These are phyloP conservation scores for Corynascus novoguineensis DNA, from an alignment of 495 filamentous ascomycete species.

Conservation along the genomic window DNA sequence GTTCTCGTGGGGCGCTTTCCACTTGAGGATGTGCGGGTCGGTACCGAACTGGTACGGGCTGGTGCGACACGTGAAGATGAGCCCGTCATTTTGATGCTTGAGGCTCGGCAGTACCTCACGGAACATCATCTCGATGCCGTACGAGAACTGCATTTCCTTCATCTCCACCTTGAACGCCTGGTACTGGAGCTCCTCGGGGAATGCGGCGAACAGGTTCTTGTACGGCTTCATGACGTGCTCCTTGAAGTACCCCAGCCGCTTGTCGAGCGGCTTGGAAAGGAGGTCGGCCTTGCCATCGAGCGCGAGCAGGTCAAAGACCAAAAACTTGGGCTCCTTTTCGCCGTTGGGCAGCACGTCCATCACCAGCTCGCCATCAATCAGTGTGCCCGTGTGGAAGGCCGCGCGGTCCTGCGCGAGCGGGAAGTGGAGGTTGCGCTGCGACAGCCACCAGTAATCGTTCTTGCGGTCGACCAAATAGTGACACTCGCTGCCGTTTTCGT, in stretches of 20 bases:
- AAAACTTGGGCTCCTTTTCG: constrained; percentile 62
- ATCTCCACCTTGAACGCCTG: constrained; percentile 76
- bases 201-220: constrained; percentile 59
- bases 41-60: constrained; percentile 84
- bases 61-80: constrained; percentile 90
- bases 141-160: constrained; percentile 81
- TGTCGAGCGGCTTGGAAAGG: constrained; percentile 68
- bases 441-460: constrained; percentile 82
- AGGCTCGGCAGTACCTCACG: constrained; percentile 72
- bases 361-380: constrained; percentile 92
- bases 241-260: constrained; percentile 80
- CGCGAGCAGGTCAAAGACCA: constrained; percentile 89
- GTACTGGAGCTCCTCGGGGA: constrained; percentile 60
- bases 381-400: constrained; percentile 69
- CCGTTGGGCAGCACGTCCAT: constrained; percentile 64
- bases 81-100: constrained; percentile 87
- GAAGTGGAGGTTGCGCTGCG: constrained; percentile 71
- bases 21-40: constrained; percentile 89
- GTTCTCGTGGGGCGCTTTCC: constrained; percentile 92
- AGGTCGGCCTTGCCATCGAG: constrained; percentile 72
- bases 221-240: constrained; percentile 77
- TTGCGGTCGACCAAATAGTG: constrained; percentile 90
- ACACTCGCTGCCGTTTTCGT: constrained; percentile 50
- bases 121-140: constrained; percentile 90
- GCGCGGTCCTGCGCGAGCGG: constrained; percentile 58